Evolutionary conservation across 2,329 filamentous ascomycete species (phyloP).

Genomic region (Cadophora malorum): DNA sequence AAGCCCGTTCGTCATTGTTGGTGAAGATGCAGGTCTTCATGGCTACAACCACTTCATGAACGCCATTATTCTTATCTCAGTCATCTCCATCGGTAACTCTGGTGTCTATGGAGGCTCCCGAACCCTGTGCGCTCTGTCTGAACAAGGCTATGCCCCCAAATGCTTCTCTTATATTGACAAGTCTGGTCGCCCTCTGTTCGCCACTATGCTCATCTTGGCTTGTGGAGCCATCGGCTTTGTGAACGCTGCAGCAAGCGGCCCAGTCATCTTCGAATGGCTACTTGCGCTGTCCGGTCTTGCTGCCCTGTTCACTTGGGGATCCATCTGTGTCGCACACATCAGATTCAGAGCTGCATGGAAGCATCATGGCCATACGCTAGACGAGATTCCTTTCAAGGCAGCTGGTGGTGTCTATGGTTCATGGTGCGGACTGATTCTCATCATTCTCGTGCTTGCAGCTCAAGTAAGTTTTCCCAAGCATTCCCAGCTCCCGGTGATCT

Average conservation of each 20-base stretch:
- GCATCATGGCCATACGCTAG: conserved; percentile 58
- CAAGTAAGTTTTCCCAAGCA: too few relatives aligned
- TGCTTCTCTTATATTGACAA: conserved; percentile 82
- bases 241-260: conserved; percentile 50
- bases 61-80: conserved; percentile 86
- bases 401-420: conserved; percentile 68
- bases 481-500: too few relatives aligned
- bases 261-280: conserved; percentile 66
- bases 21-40: conserved; percentile 81
- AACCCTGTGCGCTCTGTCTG: conserved; percentile 85
- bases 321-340: conserved; percentile 68
- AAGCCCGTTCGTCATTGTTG: conserved; percentile 92
- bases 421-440: conserved; percentile 69
- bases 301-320: conserved; percentile 77
- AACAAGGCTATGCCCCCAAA: conserved; percentile 80
- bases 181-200: conserved; percentile 73
- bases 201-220: conserved; percentile 56
- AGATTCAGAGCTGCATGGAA: conserved; percentile 68
- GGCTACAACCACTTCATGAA: conserved; percentile 89
- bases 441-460: conserved; percentile 70
- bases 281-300: conserved; percentile 74
- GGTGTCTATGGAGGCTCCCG: conserved; percentile 90
- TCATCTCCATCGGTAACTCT: conserved; percentile 89
- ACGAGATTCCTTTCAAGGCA: conserved; percentile 54
- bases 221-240: conserved; percentile 66